phyloP scores from a whole-genome alignment of 768 basidiomycete species.

The Trametes cubensis region DNA sequence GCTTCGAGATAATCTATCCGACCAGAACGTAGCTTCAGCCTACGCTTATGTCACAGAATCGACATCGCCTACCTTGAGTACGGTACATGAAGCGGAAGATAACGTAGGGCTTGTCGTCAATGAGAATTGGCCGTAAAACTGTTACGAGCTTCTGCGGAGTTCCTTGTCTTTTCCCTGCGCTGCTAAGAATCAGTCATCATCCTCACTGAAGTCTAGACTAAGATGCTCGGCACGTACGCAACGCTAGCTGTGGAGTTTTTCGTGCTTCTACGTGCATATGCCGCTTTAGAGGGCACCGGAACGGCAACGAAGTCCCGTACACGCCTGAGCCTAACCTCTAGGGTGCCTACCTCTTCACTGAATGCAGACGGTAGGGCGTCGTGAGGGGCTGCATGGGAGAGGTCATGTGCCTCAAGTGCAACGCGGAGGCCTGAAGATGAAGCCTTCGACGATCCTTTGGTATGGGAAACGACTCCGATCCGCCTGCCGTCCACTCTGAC shows the following conservation, averaged over 20 bases:
- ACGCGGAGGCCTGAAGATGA: constrained; percentile 1
- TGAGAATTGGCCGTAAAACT: constrained; percentile 11
- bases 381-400: neutral
- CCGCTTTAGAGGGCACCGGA: neutral
- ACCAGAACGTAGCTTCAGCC: neutral
- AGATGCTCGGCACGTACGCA: too few species aligned
- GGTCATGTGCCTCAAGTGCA: constrained; percentile 2
- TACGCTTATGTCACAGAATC: too few species aligned
- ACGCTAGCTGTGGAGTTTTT: too few species aligned
- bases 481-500: constrained; percentile 23
- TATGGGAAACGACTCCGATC: constrained; percentile 18
- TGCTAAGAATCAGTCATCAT: neutral
- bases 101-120: constrained; percentile 20
- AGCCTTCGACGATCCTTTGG: constrained; percentile 11
- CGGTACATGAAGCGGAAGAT: constrained; percentile 22
- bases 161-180: neutral
- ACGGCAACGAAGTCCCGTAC: constrained; percentile 9
- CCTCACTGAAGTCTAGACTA: neutral
- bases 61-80: constrained; percentile 10
- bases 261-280: too few species aligned
- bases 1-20: constrained; percentile 11
- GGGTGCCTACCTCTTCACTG: constrained; percentile 19
- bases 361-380: constrained; percentile 17
- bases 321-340: constrained; percentile 20
- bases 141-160: neutral